Evolutionary conservation across 768 basidiomycete species (phyloP).

Genomic region (Lyophyllum atratum): DNA sequence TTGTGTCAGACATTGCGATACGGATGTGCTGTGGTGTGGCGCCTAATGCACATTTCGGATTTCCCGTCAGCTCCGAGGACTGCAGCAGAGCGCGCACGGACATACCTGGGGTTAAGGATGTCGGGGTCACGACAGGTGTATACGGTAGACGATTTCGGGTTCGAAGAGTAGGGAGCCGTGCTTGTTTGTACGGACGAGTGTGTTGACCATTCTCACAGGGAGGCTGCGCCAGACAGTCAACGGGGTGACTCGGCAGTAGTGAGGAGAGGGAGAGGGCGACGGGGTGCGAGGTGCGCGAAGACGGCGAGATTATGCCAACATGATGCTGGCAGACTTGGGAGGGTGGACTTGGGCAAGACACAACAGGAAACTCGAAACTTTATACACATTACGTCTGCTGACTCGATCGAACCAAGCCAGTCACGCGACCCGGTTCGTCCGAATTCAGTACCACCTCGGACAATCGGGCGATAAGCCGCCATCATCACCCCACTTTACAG

Average conservation of each 20-base stretch:
- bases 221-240: slow-evolving; percentile 38
- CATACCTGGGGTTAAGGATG: not conserved
- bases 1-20: slow-evolving; percentile 36
- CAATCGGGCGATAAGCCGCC: slow-evolving; percentile 22
- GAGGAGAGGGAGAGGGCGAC: slow-evolving; percentile 32
- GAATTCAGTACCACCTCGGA: slow-evolving; percentile 13
- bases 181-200: slow-evolving; percentile 76
- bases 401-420: slow-evolving; percentile 22
- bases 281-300: slow-evolving; percentile 27
- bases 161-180: slow-evolving; percentile 88
- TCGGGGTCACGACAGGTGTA: slow-evolving; percentile 54
- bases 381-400: slow-evolving; percentile 24
- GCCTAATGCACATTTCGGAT: slow-evolving; percentile 8
- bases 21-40: slow-evolving; percentile 5
- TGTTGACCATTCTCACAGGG: slow-evolving; percentile 74
- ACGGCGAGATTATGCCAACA: slow-evolving; percentile 43
- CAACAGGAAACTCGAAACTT: slow-evolving; percentile 17
- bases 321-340: slow-evolving; percentile 29
- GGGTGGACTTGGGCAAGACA: slow-evolving; percentile 20
- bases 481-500: slow-evolving; percentile 21
- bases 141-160: slow-evolving; percentile 85
- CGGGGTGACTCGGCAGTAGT: slow-evolving; percentile 37
- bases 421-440: slow-evolving; percentile 15
- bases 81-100: not conserved
- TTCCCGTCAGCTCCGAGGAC: not conserved